phyloP scores from a whole-genome alignment of 257 asterid species.

The Solanum paucissectum region DNA sequence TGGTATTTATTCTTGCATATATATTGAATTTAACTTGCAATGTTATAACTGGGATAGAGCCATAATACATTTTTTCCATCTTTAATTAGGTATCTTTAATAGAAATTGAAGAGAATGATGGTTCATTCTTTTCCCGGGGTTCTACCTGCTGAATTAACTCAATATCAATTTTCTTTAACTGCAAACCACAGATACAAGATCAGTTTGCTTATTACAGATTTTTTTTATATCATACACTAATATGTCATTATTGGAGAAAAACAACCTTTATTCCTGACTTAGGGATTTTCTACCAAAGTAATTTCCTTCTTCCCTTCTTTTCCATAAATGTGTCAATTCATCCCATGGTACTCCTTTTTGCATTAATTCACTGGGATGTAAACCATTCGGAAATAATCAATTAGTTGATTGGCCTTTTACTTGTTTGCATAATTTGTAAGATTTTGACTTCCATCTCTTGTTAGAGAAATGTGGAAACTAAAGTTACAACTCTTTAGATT shows the following conservation, averaged over 20 bases:
- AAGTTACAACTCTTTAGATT: not conserved
- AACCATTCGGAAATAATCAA: not conserved
- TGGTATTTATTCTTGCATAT: constrained; percentile 26
- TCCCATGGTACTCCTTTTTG: not conserved
- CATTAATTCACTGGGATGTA: not conserved
- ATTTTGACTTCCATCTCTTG: not conserved
- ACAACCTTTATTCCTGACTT: not conserved
- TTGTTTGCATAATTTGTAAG: not conserved
- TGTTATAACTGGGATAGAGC: not conserved
- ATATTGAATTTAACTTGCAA: not conserved
- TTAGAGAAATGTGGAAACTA: not conserved
- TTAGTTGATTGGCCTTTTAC: not conserved
- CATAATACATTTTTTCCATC: not conserved
- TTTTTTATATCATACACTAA: not conserved
- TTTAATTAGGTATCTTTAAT: not conserved
- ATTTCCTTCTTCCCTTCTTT: not conserved
- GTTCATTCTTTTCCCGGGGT: not conserved
- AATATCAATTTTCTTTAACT: not conserved
- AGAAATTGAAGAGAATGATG: not conserved
- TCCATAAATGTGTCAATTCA: not conserved
- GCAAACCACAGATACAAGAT: not conserved
- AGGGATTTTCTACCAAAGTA: not conserved
- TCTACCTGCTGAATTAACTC: not conserved
- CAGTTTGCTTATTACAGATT: not conserved
- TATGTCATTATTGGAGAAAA: not conserved